Evolutionary conservation across 208 protist genomes (phyloP).

Genomic region (Wallacemonas sp.): DNA sequence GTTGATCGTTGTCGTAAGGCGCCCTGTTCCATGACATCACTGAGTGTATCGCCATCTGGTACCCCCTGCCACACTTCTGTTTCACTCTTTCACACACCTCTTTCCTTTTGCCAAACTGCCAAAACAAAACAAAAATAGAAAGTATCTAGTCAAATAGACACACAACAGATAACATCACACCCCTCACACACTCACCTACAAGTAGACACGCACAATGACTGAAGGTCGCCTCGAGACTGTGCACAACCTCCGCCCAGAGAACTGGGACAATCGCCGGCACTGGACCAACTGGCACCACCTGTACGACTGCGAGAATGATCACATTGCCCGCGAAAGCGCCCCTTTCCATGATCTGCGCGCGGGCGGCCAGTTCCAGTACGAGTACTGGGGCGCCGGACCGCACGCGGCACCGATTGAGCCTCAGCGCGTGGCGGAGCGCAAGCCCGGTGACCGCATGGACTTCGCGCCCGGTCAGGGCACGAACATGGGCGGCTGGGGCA

Average conservation of each 20-base stretch:
- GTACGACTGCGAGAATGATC: conserved; percentile 88
- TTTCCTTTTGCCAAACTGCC: no score
- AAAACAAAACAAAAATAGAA: no score
- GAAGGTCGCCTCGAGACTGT: conserved; percentile 89
- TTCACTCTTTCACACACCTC: no score
- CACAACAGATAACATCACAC: no score
- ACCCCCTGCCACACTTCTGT: no score
- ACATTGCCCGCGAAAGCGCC: conserved; percentile 83
- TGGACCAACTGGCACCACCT: conserved; percentile 93
- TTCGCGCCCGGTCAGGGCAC: conserved; percentile 66
- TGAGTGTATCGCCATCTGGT: no score
- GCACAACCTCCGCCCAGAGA: conserved; percentile 89
- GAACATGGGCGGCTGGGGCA: conserved; percentile 52
- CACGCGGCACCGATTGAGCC: conserved; percentile 55
- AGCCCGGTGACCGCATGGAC: conserved; percentile 82
- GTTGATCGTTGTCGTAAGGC: no score
- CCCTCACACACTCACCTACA: conserved; percentile 12
- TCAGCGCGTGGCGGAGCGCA: conserved; percentile 55
- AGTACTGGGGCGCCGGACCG: conserved; percentile 67
- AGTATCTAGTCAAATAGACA: no score
- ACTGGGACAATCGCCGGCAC: conserved; percentile 89
- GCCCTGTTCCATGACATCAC: no score
- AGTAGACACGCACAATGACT: conserved; percentile 58
- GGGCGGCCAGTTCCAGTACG: conserved; percentile 91
- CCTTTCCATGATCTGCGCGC: conserved; percentile 90